Percentiles rank a stretch among this genome's conserved stretches.
phyloP scores from a whole-genome alignment of 1,139 yeast species.

The Tardiomyces digboiensis region DNA sequence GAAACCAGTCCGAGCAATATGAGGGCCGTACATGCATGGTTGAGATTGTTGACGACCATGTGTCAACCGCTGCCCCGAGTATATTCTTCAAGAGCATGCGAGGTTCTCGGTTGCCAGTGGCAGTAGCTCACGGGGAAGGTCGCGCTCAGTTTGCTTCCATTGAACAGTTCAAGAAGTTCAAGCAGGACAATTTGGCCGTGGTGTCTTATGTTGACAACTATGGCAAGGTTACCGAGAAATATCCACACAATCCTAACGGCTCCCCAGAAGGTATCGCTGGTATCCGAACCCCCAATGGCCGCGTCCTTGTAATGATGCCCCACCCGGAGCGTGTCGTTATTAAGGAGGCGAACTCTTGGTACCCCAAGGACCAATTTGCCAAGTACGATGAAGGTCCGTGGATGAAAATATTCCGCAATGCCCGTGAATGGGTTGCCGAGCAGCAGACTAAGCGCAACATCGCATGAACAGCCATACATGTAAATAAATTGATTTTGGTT shows the following conservation, averaged over 20 bases:
- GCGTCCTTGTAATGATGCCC: slow-evolving; percentile 99
- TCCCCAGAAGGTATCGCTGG: slow-evolving; percentile 93
- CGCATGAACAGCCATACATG: too few relatives aligned
- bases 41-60: slow-evolving; percentile 51
- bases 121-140: slow-evolving; percentile 99
- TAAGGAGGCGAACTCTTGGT: slow-evolving; percentile 85
- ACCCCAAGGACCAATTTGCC: slow-evolving; percentile 43
- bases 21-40: slow-evolving; percentile 95
- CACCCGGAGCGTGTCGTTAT: slow-evolving; percentile 96
- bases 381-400: slow-evolving; percentile 62
- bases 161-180: slow-evolving; percentile 34
- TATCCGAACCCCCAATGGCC: slow-evolving; percentile 80
- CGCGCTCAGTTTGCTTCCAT: slow-evolving; percentile 58
- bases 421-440: slow-evolving; percentile 78
- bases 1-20: slow-evolving; percentile 88
- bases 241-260: slow-evolving; percentile 96
- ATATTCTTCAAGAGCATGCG: slow-evolving; percentile 86
- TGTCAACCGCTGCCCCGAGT: slow-evolving; percentile 32
- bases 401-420: slow-evolving; percentile 88
- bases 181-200: slow-evolving; percentile 45
- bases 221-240: slow-evolving; percentile 70
- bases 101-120: slow-evolving; percentile 89
- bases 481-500: too few relatives aligned
- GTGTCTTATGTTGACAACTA: slow-evolving; percentile 85
- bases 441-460: too few relatives aligned